Conservation (phyloP, 1,284 basidiomycete genomes). For the Austroboletus novae-zelandiae region DNA sequence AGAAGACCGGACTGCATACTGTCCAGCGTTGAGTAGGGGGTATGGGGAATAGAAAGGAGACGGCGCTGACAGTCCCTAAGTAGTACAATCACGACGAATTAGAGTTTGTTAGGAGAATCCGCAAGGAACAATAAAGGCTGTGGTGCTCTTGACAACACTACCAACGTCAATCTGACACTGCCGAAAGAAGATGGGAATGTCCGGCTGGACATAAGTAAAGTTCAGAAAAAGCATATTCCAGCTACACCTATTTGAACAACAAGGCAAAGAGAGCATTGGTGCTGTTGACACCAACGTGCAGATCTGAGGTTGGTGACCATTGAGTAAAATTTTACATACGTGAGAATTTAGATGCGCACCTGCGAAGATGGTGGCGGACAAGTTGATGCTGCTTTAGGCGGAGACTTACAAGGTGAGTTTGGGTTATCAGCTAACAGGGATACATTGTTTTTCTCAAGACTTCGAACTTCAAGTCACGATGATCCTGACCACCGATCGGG, state of each 20-base stretch:
- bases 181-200: too few species aligned
- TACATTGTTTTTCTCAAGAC: too few species aligned
- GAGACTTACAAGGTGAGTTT: neutral
- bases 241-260: too few species aligned
- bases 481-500: too few species aligned
- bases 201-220: neutral
- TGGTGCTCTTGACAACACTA: neutral
- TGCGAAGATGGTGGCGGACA: too few species aligned
- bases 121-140: neutral
- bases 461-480: too few species aligned
- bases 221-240: neutral
- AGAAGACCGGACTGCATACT: constrained; percentile 4
- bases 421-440: neutral
- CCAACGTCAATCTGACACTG: too few species aligned
- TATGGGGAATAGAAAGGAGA: neutral
- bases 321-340: neutral
- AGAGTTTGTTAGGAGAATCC: neutral
- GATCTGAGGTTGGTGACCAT: neutral
- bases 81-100: neutral
- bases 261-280: too few species aligned
- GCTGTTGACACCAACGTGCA: neutral
- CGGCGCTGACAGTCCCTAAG: neutral
- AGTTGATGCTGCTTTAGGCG: neutral
- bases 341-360: too few species aligned
- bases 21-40: neutral